Conservation (phyloP, 345 rosid species). For the Eucalyptus sp. region DNA sequence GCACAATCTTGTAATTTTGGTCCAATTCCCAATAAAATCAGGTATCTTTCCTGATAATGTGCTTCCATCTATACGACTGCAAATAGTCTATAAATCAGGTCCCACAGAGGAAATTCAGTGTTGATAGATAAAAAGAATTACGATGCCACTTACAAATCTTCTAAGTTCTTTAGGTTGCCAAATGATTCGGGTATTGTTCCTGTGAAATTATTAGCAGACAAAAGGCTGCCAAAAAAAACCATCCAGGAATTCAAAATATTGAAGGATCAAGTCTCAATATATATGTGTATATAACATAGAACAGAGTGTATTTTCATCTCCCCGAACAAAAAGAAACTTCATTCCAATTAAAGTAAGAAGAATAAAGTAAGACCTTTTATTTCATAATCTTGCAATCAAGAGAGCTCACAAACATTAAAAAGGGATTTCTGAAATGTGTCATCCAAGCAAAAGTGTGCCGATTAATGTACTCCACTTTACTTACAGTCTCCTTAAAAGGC, state of each 20-base stretch:
- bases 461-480: not conserved
- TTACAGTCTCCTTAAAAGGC: slow-evolving; percentile 18
- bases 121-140: not conserved
- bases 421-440: not conserved
- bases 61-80: slow-evolving; percentile 82
- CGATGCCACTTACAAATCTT: slow-evolving; percentile 55
- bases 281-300: not conserved
- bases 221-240: slow-evolving; percentile 24
- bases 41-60: slow-evolving; percentile 67
- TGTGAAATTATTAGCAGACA: slow-evolving; percentile 61
- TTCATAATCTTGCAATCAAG: not conserved
- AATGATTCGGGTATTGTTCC: slow-evolving; percentile 70
- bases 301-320: not conserved
- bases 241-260: not conserved
- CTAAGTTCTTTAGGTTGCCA: slow-evolving; percentile 45
- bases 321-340: not conserved
- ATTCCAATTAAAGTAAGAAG: not conserved
- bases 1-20: slow-evolving; percentile 43
- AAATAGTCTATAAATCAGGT: not conserved
- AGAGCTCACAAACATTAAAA: not conserved
- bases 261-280: not conserved
- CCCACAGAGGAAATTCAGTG: not conserved
- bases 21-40: slow-evolving; percentile 78
- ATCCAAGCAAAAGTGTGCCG: not conserved
- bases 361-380: not conserved